Evolutionary conservation across 441 rosid genomes (phyloP), one percentile per base, ranked within the genome.

Genomic region (Metrosideros polymorpha): DNA sequence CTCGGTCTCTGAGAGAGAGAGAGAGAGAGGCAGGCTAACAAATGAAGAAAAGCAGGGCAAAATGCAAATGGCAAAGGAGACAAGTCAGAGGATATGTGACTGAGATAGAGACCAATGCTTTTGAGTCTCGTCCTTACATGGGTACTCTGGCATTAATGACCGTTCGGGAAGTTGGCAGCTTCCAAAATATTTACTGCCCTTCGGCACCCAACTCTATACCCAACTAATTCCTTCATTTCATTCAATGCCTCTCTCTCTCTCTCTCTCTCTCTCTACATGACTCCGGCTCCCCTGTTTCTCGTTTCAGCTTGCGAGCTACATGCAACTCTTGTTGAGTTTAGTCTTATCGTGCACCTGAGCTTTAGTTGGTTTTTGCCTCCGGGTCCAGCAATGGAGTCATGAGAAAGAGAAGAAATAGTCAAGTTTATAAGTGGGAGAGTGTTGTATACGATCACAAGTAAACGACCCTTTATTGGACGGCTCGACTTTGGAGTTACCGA

Each of bases 161-260:
- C 89, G 92, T 42, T 75, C 89, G 91, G 92, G 91, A 88, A 50
- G 94, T 86, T 92, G 91, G 87, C 90, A 86, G 87, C 83, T 19
- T 52, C 77, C 85, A 14, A 24, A 82, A 19, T 45, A 86, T 89
- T 89, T 85, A 89, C 87, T 92, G 88, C 92, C 25, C 29, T 29
- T 30, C 83, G 50, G 35, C 76, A 45, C 87, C 85, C 85, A 61
- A 32, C 85, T 51, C 53, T 9, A 10, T 29, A 13, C 79, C 71
- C 90, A 91, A 71, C 92, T 85, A 91, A 53, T 56, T 54, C 84
- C 45, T 39, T 4, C 47, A 3, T 39, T 25, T 71, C 79, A 71
- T 85, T 89, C 89, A 89, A 89, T 84, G 91, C 89, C 82, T 27
- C 82, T 30, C 71, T 32, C 24, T n/a, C 53, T 49, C 86, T 66